These are phyloP conservation scores for Gonium pectorale DNA, from an alignment of 139 green algal species.

Conservation along the genomic window DNA sequence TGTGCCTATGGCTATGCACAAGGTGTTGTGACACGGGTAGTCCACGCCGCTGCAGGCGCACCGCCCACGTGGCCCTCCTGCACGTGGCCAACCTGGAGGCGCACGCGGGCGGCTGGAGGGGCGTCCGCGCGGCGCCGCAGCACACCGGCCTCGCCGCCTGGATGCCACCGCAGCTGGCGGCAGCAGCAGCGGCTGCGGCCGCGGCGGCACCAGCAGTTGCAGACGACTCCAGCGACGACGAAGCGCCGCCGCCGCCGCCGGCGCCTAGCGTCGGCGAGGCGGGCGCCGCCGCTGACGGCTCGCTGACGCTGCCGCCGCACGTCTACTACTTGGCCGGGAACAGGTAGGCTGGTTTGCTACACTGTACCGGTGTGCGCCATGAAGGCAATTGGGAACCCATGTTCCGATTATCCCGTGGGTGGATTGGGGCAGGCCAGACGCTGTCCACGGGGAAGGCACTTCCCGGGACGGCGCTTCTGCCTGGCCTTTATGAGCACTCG, in stretches of 20 bases:
- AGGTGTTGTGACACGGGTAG: no score
- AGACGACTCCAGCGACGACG: slow-evolving; percentile 1
- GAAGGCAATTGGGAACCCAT: no score
- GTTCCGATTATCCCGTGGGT: no score
- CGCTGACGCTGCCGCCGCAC: slow-evolving; percentile 57
- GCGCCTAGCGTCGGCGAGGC: not conserved
- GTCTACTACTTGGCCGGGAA: slow-evolving; percentile 53
- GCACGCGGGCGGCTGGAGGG: slow-evolving; percentile 11
- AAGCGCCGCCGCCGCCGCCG: not conserved
- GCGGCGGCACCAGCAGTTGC: not conserved
- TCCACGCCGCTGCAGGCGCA: slow-evolving; percentile 38
- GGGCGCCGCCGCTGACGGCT: not conserved
- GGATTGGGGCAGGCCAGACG: no score
- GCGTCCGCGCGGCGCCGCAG: slow-evolving; percentile 18
- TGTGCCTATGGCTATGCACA: no score
- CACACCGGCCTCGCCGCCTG: slow-evolving; percentile 45
- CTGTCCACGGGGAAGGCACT: no score
- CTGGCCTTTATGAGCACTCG: no score
- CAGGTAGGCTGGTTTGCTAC: no score
- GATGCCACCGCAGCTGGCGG: not conserved
- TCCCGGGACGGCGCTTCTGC: no score
- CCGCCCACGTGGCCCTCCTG: slow-evolving; percentile 51
- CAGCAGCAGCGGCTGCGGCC: not conserved
- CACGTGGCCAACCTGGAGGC: slow-evolving; percentile 29
- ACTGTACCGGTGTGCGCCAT: no score